Evolutionary conservation across 148 eudicot genomes (phyloP).

Genomic region (Silene uniflora): DNA sequence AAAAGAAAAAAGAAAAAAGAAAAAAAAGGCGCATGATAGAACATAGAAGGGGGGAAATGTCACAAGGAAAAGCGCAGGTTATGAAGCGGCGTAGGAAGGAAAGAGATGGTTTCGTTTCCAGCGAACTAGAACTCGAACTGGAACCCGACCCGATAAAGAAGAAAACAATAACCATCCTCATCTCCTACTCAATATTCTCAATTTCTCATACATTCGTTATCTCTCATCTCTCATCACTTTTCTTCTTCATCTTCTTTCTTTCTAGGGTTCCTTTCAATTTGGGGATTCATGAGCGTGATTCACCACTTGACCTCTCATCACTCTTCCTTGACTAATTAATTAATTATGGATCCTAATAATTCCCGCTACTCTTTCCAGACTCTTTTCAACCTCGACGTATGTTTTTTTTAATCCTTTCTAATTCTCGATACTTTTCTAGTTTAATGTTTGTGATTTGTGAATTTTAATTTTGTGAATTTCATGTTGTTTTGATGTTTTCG

Average conservation of each 20-base stretch:
- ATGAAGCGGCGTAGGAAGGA: slow-evolving; percentile 22
- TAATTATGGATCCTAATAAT: slow-evolving; percentile 18
- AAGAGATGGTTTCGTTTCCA: slow-evolving; percentile 11
- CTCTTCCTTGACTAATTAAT: background rate
- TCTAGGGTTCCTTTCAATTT: slow-evolving; percentile 39
- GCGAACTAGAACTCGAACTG: too few species aligned
- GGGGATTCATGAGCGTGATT: slow-evolving; percentile 15
- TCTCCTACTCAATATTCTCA: too few species aligned
- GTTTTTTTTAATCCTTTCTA: slow-evolving; percentile 2
- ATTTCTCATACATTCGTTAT: background rate
- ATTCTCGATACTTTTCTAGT: background rate
- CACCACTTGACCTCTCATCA: background rate
- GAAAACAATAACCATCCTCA: too few species aligned
- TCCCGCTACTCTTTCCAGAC: slow-evolving; percentile 40
- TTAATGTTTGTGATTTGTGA: slow-evolving; percentile 1
- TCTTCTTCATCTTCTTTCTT: slow-evolving; percentile 12
- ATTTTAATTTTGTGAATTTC: background rate
- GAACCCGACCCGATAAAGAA: too few species aligned
- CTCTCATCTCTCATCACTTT: background rate
- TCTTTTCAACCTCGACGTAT: slow-evolving; percentile 89
- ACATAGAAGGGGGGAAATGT: background rate
- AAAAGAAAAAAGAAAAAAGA: background rate
- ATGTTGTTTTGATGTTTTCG: slow-evolving; percentile 3
- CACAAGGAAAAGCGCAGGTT: slow-evolving; percentile 24
- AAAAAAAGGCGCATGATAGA: slow-evolving; percentile 22